Evolutionary conservation across 148 eudicot genomes (phyloP).

Genomic region (Tetragonia tetragonoides): DNA sequence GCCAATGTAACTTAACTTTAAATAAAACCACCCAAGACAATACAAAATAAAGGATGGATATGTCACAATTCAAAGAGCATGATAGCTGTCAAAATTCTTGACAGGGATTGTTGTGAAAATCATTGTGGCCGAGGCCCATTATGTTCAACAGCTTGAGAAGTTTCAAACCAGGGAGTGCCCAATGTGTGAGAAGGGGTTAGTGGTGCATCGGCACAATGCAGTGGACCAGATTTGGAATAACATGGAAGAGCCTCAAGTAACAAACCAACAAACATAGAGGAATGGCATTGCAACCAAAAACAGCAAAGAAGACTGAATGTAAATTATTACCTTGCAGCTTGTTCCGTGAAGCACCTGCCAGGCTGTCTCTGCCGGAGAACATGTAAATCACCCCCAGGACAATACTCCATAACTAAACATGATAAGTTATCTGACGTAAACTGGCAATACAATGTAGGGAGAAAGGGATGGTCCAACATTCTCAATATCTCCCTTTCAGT

Average conservation of each 20-base stretch:
- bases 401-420: conserved; percentile 95
- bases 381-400: conserved; percentile 94
- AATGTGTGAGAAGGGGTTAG: no score
- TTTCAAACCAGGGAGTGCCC: no score
- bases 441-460: conserved; percentile 83
- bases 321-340: conserved; percentile 73
- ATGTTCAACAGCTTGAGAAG: no score
- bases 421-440: conserved; percentile 87
- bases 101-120: no score
- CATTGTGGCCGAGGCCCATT: no score
- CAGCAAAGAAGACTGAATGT: not conserved
- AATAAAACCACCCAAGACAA: no score
- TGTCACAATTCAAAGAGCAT: no score
- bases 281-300: not conserved
- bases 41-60: no score
- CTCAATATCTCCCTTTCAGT: conserved; percentile 87
- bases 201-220: not conserved
- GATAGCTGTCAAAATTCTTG: no score
- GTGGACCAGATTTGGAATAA: not conserved
- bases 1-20: no score
- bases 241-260: not conserved
- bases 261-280: not conserved
- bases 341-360: conserved; percentile 82
- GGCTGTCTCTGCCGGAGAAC: conserved; percentile 90
- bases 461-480: conserved; percentile 94